A percentile compares a stretch with the other conserved stretches of the same genome.
Conservation (phyloP, 306 rosid species). For the Comarum palustre region DNA sequence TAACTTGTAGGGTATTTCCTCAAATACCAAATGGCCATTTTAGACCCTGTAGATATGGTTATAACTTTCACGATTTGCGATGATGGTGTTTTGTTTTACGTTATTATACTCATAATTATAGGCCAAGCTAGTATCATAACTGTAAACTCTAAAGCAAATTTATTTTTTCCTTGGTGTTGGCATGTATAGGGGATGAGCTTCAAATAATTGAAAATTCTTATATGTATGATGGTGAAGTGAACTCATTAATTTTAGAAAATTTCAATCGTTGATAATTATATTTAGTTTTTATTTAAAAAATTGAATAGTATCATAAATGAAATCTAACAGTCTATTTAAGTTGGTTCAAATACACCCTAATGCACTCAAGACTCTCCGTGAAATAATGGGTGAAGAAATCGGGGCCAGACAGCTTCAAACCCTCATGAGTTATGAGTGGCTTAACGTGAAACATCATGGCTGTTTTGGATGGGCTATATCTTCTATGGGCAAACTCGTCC, state of each 20-base stretch:
- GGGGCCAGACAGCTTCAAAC: slow-evolving; percentile 35
- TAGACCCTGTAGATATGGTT: slow-evolving; percentile 1
- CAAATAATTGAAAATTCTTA: too few species aligned
- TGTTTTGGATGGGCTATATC: slow-evolving; percentile 37
- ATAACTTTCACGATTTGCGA: slow-evolving; percentile 26
- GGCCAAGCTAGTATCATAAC: slow-evolving; percentile 32
- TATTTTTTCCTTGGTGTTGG: slow-evolving; percentile 18
- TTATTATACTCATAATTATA: slow-evolving; percentile 44
- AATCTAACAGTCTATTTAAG: too few species aligned
- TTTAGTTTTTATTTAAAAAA: too few species aligned
- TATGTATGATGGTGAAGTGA: too few species aligned
- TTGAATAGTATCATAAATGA: too few species aligned
- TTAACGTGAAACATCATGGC: slow-evolving; percentile 68
- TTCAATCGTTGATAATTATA: too few species aligned
- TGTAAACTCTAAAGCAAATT: slow-evolving; percentile 33
- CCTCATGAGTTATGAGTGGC: slow-evolving; percentile 74
- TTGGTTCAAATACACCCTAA: too few species aligned
- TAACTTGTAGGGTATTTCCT: not conserved
- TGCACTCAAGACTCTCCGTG: too few species aligned
- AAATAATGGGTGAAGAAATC: slow-evolving; percentile 34
- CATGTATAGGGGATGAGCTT: slow-evolving; percentile 32
- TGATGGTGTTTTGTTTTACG: slow-evolving; percentile 51
- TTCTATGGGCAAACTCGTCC: slow-evolving; percentile 36
- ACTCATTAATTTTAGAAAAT: too few species aligned
- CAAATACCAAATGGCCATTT: slow-evolving; percentile 17